Conservation (phyloP, 768 basidiomycete genomes). For the Trametes villosa region DNA sequence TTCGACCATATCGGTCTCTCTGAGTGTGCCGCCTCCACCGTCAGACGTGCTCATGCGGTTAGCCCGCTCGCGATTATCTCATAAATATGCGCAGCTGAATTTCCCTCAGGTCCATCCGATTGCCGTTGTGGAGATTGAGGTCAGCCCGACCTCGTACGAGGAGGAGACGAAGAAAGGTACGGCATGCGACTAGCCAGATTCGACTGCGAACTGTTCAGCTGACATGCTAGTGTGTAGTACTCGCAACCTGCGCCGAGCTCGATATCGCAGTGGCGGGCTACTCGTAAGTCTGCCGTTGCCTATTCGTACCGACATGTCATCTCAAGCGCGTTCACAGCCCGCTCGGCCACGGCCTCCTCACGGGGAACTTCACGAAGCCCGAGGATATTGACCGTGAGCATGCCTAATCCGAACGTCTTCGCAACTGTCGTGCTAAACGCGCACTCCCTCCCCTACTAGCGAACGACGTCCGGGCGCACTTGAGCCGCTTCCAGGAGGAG, state of each 20-base stretch:
- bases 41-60: slow-evolving; percentile 44
- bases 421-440: not conserved
- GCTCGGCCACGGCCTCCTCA: slow-evolving; percentile 57
- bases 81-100: too few relatives aligned
- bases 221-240: slow-evolving; percentile 38
- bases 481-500: slow-evolving; percentile 28
- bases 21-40: slow-evolving; percentile 55
- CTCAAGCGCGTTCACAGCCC: slow-evolving; percentile 46
- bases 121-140: slow-evolving; percentile 67
- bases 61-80: too few relatives aligned
- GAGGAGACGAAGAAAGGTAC: slow-evolving; percentile 50
- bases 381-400: slow-evolving; percentile 38
- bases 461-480: slow-evolving; percentile 22
- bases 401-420: too few relatives aligned
- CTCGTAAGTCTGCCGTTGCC: slow-evolving; percentile 42
- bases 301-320: slow-evolving; percentile 1
- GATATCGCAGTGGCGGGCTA: slow-evolving; percentile 64
- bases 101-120: slow-evolving; percentile 57
- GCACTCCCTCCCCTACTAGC: too few relatives aligned
- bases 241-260: slow-evolving; percentile 57
- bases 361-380: slow-evolving; percentile 50
- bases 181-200: too few relatives aligned
- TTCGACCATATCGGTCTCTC: slow-evolving; percentile 64
- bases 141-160: slow-evolving; percentile 64
- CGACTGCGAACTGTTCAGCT: too few relatives aligned